Evolutionary conservation across 495 filamentous ascomycete species (phyloP), one percentile per base, ranked within the genome.

Genomic region (Aspergillus hancockii): DNA sequence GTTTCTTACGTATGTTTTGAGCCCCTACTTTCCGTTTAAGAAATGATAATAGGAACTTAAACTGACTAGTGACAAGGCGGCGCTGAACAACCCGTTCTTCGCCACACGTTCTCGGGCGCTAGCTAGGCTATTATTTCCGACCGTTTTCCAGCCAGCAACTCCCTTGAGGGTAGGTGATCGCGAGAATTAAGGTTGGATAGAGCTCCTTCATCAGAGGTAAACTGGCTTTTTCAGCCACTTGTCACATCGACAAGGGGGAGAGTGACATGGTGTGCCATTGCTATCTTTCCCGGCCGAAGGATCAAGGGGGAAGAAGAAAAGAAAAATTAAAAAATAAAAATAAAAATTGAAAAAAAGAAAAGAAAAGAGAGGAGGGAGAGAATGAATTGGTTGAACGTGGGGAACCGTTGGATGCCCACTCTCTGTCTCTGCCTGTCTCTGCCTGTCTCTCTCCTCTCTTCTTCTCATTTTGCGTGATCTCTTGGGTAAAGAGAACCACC

Each of bases 181-280:
- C 56, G 52, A 58, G 47, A 52, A 67, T 45, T 61, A 67, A 63
- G 64, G 61, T 61, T 59, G 52, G 32, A 52, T 63, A 57, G 59
- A 53, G 57, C 60, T 66, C 58, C 38, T 52, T 36, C 54, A 45
- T 41, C 14, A 41, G 18, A 28, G 43, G 41, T 43, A 36, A 50
- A 36, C 47, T 3, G 25, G 7, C 23, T n/a, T 40, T 18, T 13
- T 43, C 34, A 28, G 57, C 30, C 40, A 52, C 57, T 59, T 46
- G 19, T 49, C 50, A 10, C 43, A 49, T 12, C 43, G 18, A n/a
- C 19, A 55, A 51, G 50, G 31, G 36, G 18, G 3, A 8, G 40
- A n/a, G n/a, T n/a, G n/a, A 21, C 4, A 19, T 43, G 16, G 2
- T 43, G 6, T n/a, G 21, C 18, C 51, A 25, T 36, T 54, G 51